Base-by-base conservation (phyloP, 2,329 filamentous ascomycete genomes). In the Ophiostoma tasmaniense region DNA sequence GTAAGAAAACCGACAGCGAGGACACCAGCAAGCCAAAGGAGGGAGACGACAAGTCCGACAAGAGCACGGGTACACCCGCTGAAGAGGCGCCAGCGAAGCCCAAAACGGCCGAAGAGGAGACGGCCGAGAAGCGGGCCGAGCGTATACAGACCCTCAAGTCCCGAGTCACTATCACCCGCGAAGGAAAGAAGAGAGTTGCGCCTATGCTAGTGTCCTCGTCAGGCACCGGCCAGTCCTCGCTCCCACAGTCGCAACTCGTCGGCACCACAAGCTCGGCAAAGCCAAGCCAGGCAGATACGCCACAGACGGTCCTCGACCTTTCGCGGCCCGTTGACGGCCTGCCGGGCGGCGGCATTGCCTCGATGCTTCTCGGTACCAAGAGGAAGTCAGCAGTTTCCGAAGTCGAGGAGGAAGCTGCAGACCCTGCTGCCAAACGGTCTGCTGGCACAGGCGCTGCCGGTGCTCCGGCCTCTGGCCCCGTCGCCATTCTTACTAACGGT, bases 101-200 rank as follows among this genome's bases (percentile, higher is more conserved):
- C 3, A 59, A 67, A 8, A 70, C 70, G 13, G 77, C 78, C 4
- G 80, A 84, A 52, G 71, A 74, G 67, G 84, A 87, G 72, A 79
- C 78, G 10, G 81, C 81, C 0, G 83, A 86, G 72, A 86, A 87
- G 76, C 76, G 80, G 3, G 84, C 81, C 0, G 81, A 85, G 70
- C 79, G 84, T 70, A 82, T 87, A 75, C 83, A 81, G 71, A 82
- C 82, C 74, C 79, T 98, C 72, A 98, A 98, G 79, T 92, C 94
- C 71, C 87, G 95, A 67, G 93, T 98, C 3, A 97, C 94, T 0
- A 89, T 97, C 71, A 96, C 92, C 0, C 98, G 97, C 77, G 94
- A 99, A 73, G 95, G 95, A 37, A 98, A 95, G 80, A 99, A 99
- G 80, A 87, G 95, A 68, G 94, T 99, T 68, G 91, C 93, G 3